Evolutionary conservation across 805 yeast genomes (phyloP).

Genomic region (Hanseniaspora opuntiae): DNA sequence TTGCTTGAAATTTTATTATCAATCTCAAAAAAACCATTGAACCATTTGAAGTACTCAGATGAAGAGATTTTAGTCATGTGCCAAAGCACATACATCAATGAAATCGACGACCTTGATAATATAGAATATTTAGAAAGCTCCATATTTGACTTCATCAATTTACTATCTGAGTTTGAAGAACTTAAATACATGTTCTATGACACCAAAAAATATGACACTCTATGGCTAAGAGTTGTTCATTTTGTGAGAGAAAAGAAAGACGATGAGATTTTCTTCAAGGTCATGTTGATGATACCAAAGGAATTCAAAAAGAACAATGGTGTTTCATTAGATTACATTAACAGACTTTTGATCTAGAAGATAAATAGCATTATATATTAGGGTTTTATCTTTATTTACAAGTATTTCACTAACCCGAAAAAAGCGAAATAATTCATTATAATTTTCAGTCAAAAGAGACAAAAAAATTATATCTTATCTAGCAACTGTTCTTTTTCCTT

Average conservation of each 20-base stretch:
- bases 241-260: not conserved
- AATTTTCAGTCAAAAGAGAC: too few relatives aligned
- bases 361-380: not conserved
- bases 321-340: not conserved
- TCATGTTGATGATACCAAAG: not conserved
- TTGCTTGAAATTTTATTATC: not conserved
- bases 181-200: not conserved
- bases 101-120: not conserved
- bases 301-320: not conserved
- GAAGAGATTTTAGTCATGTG: constrained; percentile 1
- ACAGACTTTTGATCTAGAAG: not conserved
- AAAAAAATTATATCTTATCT: too few relatives aligned
- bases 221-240: constrained; percentile 8
- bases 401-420: too few relatives aligned
- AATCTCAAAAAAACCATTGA: not conserved
- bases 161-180: constrained; percentile 5
- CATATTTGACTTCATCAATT: constrained; percentile 2
- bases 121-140: constrained; percentile 6
- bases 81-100: constrained; percentile 4
- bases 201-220: not conserved
- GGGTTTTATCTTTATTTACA: not conserved
- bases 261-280: not conserved
- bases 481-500: too few relatives aligned
- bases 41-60: not conserved
- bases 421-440: too few relatives aligned